Evolutionary conservation across 164 flowering plant species (phyloP), one percentile per base, ranked within the genome.

Genomic region (Aristolochia contorta): DNA sequence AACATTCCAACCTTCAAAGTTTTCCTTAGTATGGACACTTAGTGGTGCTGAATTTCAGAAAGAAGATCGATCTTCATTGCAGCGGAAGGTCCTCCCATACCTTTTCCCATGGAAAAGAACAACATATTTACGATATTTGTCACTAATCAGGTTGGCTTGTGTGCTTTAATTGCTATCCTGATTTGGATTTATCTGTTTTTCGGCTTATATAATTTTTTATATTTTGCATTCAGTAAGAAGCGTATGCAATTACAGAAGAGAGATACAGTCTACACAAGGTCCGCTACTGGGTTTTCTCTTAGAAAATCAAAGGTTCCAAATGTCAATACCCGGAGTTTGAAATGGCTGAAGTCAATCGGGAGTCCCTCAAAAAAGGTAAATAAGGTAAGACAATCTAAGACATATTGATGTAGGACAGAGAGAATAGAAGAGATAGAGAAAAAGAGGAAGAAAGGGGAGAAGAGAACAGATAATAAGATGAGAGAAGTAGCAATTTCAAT

Each of bases 331-430:
- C 68, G 81, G 48, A 82, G 79, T 80, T 73, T 91, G 66, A 94
- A 94, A 71, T 91, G 99, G 99, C 89, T 97, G 53, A 89, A 85
- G 67, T 91, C 99, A 55, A 88, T 87, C 60, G 99, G 85, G 63
- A 84, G 54, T 55, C 80, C 58, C 52, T 82, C 93, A 47, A 90
- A 81, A 72, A 85, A 80, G 75, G 93, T 80, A 60, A 85, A 75
- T 70, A 90, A 86, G 96, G 99, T 89, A 60, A 69, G 86, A 65
- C 27, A 0, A 16, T 56, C 58, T 14, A 0, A 48, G 51, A 15
- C 20, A 25, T 30, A n/a, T n/a, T n/a, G n/a, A n/a, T n/a, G n/a
- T n/a, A n/a, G n/a, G n/a, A n/a, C n/a, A n/a, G n/a, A n/a, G n/a
- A n/a, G n/a, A n/a, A n/a, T n/a, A n/a, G n/a, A n/a, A n/a, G n/a